Percentiles rank a stretch among this genome's conserved stretches.
phyloP scores from a whole-genome alignment of 805 yeast genomes.

The Candida morakotiae region DNA sequence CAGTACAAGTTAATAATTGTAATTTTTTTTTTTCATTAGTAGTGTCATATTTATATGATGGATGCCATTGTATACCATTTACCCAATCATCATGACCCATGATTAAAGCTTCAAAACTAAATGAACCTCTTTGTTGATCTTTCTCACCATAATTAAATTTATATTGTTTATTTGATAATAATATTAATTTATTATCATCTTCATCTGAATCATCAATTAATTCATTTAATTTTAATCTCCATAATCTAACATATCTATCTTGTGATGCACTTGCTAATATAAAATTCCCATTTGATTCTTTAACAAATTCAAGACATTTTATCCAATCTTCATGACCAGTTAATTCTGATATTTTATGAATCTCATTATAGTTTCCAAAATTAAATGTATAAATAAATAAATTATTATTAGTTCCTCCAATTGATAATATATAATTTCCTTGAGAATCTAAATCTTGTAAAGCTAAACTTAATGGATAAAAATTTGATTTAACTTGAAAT shows the following conservation, averaged over 20 bases:
- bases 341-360: conserved; percentile 47
- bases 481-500: conserved; percentile 40
- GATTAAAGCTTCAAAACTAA: conserved; percentile 85
- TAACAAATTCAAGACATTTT: conserved; percentile 61
- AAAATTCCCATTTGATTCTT: conserved; percentile 46
- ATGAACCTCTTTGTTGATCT: conserved; percentile 41
- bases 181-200: conserved; percentile 46
- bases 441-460: conserved; percentile 27
- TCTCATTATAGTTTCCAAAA: conserved; percentile 10
- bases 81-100: conserved; percentile 99
- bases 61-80: conserved; percentile 79
- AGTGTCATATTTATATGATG: conserved; percentile 21
- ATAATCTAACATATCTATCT: conserved; percentile 85
- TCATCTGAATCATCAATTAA: conserved; percentile 55
- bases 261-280: conserved; percentile 88
- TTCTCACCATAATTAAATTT: conserved; percentile 40
- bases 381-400: conserved; percentile 53
- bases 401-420: conserved; percentile 66
- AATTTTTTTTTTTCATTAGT: conserved; percentile 40
- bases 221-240: conserved; percentile 67
- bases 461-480: conserved; percentile 36
- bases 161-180: conserved; percentile 71
- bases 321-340: conserved; percentile 98
- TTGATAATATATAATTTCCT: conserved; percentile 46
- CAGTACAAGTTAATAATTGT: conserved; percentile 76